These are phyloP conservation scores for Diplocarpon rosae DNA, from an alignment of 2,329 filamentous ascomycete species.

Conservation along the genomic window DNA sequence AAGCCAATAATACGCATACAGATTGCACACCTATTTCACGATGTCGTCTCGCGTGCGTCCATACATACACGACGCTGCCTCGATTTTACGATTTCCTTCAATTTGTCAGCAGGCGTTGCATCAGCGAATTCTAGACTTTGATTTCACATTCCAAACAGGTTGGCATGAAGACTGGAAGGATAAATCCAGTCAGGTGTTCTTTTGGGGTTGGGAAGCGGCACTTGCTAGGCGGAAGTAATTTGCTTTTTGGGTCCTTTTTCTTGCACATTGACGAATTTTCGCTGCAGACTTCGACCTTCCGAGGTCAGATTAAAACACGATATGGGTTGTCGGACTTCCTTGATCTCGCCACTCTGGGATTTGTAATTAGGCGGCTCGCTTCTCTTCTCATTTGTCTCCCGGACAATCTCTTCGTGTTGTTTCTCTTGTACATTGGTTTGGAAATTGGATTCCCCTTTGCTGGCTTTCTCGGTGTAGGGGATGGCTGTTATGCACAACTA, in stretches of 20 bases:
- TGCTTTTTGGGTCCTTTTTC: conserved; percentile 23
- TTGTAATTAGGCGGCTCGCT: conserved; percentile 28
- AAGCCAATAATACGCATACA: conserved; percentile 20
- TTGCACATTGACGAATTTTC: conserved; percentile 23
- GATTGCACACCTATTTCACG: conserved; percentile 19
- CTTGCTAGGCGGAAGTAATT: conserved; percentile 21
- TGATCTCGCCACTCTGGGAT: conserved; percentile 25
- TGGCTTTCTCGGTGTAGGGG: conserved; percentile 16
- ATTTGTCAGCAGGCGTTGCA: conserved; percentile 23
- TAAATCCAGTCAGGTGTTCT: conserved; percentile 28
- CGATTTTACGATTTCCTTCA: conserved; percentile 28
- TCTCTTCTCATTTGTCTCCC: too few species aligned
- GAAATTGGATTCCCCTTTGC: conserved; percentile 9
- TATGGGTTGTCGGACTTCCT: conserved; percentile 19
- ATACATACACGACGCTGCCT: conserved; percentile 24
- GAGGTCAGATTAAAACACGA: conserved; percentile 21
- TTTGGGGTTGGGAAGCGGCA: conserved; percentile 21
- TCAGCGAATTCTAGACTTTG: conserved; percentile 25
- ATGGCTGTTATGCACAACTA: conserved; percentile 25
- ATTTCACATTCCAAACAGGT: conserved; percentile 27
- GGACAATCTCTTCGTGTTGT: neutral
- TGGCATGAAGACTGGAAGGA: conserved; percentile 27
- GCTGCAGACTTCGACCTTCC: conserved; percentile 20
- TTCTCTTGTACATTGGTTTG: conserved; percentile 28
- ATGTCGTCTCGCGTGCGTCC: conserved; percentile 29